These are phyloP conservation scores for Ophiostoma ulmi DNA, from an alignment of 2,329 filamentous ascomycete genomes.

Conservation along the genomic window DNA sequence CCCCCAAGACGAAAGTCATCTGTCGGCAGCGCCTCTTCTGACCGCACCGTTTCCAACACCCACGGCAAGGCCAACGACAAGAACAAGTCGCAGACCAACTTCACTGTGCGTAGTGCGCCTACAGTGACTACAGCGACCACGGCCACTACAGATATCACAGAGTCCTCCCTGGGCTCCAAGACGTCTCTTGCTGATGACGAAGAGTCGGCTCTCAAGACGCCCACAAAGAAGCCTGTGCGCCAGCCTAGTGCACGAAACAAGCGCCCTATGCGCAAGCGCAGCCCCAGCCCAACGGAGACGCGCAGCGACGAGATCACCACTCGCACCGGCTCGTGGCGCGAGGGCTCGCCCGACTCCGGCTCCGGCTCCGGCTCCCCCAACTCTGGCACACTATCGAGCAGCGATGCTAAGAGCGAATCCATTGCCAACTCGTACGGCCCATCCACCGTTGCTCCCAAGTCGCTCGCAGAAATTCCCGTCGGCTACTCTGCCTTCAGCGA, in stretches of 20 bases:
- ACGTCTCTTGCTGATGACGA: conserved; percentile 27
- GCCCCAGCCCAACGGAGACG: conserved; percentile 33
- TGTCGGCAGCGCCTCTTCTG: neutral
- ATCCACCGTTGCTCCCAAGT: conserved; percentile 45
- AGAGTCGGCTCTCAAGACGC: conserved; percentile 33
- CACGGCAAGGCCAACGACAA: conserved; percentile 12
- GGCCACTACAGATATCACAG: neutral
- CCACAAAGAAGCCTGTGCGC: conserved; percentile 27
- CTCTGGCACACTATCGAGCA: conserved; percentile 13
- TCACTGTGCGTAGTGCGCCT: conserved; percentile 22
- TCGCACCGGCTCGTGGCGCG: conserved; percentile 33
- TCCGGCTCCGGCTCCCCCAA: neutral
- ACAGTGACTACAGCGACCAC: conserved; percentile 12
- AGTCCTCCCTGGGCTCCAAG: neutral
- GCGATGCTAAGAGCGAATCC: conserved; percentile 30
- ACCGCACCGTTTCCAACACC: conserved; percentile 8
- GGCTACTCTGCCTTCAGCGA: conserved; percentile 64
- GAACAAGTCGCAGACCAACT: conserved; percentile 10
- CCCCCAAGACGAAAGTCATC: conserved; percentile 1
- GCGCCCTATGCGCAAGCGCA: conserved; percentile 29
- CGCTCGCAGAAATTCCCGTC: conserved; percentile 57
- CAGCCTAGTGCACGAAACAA: conserved; percentile 19
- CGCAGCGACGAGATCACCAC: conserved; percentile 31
- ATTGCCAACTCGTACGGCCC: conserved; percentile 38
- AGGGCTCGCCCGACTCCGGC: conserved; percentile 23